A percentile compares a stretch with the other conserved stretches of the same genome.
phyloP scores from a whole-genome alignment of 208 protist genomes.

The Trypanosoma lewisi region DNA sequence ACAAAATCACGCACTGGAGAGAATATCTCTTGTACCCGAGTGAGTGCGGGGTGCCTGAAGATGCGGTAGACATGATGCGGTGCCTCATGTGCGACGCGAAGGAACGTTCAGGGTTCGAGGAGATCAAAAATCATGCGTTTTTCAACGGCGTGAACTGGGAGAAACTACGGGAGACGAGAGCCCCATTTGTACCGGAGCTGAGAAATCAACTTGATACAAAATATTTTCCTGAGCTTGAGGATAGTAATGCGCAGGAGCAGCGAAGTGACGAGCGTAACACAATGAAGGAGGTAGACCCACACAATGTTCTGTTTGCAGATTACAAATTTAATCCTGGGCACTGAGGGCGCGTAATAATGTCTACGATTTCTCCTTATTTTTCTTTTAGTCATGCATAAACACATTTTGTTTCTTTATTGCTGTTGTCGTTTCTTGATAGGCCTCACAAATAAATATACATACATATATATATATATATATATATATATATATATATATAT shows the following conservation, averaged over 20 bases:
- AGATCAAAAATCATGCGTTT: conserved; percentile 82
- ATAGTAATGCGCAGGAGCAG: conserved; percentile 15
- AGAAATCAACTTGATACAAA: conserved; percentile 77
- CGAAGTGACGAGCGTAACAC: conserved; percentile 30
- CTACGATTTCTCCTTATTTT: background rate
- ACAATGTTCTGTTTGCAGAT: conserved; percentile 85
- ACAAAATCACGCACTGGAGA: conserved; percentile 94
- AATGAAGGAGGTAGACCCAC: conserved; percentile 76
- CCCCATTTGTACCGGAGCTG: conserved; percentile 71
- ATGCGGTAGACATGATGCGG: conserved; percentile 92
- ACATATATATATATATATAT: conserved; percentile 1
- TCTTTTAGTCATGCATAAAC: background rate
- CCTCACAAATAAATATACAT: background rate
- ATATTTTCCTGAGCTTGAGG: conserved; percentile 87
- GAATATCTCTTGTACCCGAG: conserved; percentile 89
- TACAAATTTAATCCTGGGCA: conserved; percentile 70
- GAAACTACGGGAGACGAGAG: conserved; percentile 48
- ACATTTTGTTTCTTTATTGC: conserved; percentile 8
- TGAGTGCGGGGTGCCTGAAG: conserved; percentile 74
- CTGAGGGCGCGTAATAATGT: background rate
- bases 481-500: conserved; percentile 10
- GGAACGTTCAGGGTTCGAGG: conserved; percentile 74
- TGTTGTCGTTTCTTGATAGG: background rate
- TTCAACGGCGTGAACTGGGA: conserved; percentile 71
- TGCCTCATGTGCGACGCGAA: conserved; percentile 85